Conservation (phyloP, 768 basidiomycete genomes). For the Mycena sanguinolenta region DNA sequence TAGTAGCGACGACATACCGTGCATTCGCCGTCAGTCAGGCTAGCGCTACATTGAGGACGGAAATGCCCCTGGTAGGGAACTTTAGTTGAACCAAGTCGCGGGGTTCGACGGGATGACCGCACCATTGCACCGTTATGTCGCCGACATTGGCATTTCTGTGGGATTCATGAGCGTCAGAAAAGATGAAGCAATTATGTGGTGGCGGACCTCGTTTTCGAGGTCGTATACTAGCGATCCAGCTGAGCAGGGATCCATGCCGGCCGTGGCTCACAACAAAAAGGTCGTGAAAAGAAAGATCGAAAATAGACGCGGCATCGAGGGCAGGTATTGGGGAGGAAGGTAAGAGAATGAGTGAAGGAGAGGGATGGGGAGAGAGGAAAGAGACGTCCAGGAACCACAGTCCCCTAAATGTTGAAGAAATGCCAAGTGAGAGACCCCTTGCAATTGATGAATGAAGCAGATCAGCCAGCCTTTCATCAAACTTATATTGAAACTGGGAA, state of each 20-base stretch:
- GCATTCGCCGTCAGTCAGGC: constrained; percentile 10
- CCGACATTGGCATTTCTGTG: constrained; percentile 31
- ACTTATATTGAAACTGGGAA: too few relatives aligned
- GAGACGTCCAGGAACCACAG: neutral
- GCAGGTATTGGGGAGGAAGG: neutral
- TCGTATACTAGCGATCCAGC: neutral
- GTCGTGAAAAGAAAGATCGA: neutral
- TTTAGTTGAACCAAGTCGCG: neutral
- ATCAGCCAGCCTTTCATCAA: too few relatives aligned
- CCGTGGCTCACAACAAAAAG: neutral
- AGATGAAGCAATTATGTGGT: too few relatives aligned
- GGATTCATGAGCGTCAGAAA: neutral
- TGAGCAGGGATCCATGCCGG: constrained; percentile 16
- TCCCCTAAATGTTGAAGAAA: neutral
- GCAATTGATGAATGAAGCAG: too few relatives aligned
- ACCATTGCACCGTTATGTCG: constrained; percentile 33
- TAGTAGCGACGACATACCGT: neutral
- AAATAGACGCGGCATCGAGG: constrained; percentile 7
- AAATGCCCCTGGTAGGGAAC: constrained; percentile 15
- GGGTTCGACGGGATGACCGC: neutral
- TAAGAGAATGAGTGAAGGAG: neutral
- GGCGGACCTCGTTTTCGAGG: neutral
- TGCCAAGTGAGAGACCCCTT: too few relatives aligned
- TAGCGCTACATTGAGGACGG: constrained; percentile 26
- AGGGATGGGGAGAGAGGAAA: neutral